Base-by-base conservation (phyloP, 2,329 filamentous ascomycete species). In the Xylariales sp. region DNA sequence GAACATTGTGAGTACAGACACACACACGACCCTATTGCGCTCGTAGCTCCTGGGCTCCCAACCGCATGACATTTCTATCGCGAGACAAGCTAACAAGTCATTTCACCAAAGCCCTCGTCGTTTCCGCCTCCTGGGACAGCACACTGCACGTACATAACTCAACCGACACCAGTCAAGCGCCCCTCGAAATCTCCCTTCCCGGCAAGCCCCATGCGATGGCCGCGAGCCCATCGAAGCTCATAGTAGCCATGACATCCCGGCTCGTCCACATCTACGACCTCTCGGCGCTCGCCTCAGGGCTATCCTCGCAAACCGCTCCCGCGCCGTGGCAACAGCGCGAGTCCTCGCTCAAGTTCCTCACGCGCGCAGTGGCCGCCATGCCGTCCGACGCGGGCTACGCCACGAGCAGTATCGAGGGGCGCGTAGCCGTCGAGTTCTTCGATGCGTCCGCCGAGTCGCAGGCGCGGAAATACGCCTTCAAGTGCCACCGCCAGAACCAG, bases 371-470 rank as follows among this genome's bases (percentile, higher is more conserved):
- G 0, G 90, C 94, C 16, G 97, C 95, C 80, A 98, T 99, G 96
- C 95, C 96, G 14, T 94, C 96, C 75, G 96, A 97, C 73, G 92
- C 91, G 10, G 96, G 96, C 5, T 99, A 98, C 78, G 94, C 95
- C 9, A 95, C 92, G 1, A 93, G 89, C 66, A 94, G 91, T 75
- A 99, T 99, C 75, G 96, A 99, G 78, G 96, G 96, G 4, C 90
- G 96, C 74, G 94, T 99, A 1, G 95, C 94, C 0, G 96, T 99
- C 0, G 96, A 99, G 80, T 98, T 94, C 93, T 98, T 99, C 78
- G 96, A 98, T 77, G 93, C 96, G 16, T 93, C 90, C 5, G 84
- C 89, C 49, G 92, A 95, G 79, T 94, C 92, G 3, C 94, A 98
- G 82, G 91, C 92, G 46, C 89, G 94, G 72, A 98, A 97, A 80